Evolutionary conservation across 179 eudicot species (phyloP).

Genomic region (Beta corolliflora): DNA sequence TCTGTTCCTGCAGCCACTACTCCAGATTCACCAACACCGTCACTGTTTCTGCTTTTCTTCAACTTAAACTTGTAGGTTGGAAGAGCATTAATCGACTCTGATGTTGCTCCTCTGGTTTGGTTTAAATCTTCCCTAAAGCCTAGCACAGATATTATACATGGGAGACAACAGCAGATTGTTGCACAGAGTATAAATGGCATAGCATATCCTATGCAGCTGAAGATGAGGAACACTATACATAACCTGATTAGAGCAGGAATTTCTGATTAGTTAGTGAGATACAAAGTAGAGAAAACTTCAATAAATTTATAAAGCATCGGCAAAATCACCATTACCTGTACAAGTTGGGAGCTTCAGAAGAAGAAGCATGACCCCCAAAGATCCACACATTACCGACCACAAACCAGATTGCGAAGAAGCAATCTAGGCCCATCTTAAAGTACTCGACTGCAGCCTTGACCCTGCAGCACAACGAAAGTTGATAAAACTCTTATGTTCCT

Average conservation of each 20-base stretch:
- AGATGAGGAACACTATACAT: slow-evolving; percentile 84
- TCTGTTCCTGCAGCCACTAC: slow-evolving; percentile 95
- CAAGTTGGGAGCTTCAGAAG: slow-evolving; percentile 91
- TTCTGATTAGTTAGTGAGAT: slow-evolving; percentile 15
- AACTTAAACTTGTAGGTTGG: slow-evolving; percentile 91
- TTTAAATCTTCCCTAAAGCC: slow-evolving; percentile 88
- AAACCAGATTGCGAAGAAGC: slow-evolving; percentile 99
- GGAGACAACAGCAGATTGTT: slow-evolving; percentile 97
- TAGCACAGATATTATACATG: slow-evolving; percentile 90
- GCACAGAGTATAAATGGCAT: slow-evolving; percentile 97
- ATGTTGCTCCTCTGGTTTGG: slow-evolving; percentile 90
- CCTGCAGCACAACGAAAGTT: slow-evolving; percentile 44
- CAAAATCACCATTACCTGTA: slow-evolving; percentile 60
- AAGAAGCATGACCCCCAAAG: slow-evolving; percentile 93
- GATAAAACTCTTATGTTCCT: background rate
- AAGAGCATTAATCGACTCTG: slow-evolving; percentile 85
- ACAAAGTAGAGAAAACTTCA: background rate
- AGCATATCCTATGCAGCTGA: slow-evolving; percentile 98
- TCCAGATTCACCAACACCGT: slow-evolving; percentile 62
- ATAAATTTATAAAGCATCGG: background rate
- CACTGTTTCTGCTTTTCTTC: slow-evolving; percentile 60
- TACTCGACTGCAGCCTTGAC: slow-evolving; percentile 75
- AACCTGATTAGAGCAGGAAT: slow-evolving; percentile 51
- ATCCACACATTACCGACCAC: slow-evolving; percentile 99
- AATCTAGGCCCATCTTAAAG: slow-evolving; percentile 93